These are phyloP conservation scores for Alternaria consortialis DNA, from an alignment of 2,329 filamentous ascomycete species.

Conservation along the genomic window DNA sequence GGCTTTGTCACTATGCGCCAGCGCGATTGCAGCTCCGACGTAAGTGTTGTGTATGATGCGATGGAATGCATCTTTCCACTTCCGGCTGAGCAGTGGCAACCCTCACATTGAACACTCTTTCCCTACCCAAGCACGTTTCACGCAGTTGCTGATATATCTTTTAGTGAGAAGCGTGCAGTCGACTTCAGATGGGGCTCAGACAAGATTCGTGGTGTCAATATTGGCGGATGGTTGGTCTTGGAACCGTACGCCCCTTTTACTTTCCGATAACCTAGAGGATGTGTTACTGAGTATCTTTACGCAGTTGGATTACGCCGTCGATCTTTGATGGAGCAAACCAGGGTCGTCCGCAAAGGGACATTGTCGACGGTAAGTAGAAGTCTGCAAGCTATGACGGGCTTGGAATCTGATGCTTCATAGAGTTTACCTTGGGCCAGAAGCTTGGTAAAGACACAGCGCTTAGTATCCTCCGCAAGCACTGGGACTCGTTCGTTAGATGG, in stretches of 20 bases:
- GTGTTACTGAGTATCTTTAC: conserved; percentile 1
- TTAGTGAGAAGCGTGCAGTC: conserved; percentile 46
- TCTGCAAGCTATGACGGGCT: neutral
- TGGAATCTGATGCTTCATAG: conserved; percentile 27
- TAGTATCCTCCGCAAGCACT: conserved; percentile 59
- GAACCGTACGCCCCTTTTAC: conserved; percentile 48
- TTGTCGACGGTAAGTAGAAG: conserved; percentile 51
- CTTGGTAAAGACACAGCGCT: conserved; percentile 58
- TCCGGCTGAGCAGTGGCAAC: neutral
- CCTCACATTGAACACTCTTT: neutral
- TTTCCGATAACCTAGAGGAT: neutral
- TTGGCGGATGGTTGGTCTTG: conserved; percentile 61
- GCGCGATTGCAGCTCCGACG: conserved; percentile 40
- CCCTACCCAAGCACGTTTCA: neutral
- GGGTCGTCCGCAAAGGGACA: conserved; percentile 38
- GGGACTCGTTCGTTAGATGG: conserved; percentile 60
- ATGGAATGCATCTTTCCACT: conserved; percentile 11
- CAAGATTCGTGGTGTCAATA: conserved; percentile 61
- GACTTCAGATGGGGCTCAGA: conserved; percentile 60
- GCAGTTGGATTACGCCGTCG: conserved; percentile 66
- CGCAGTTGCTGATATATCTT: conserved; percentile 20
- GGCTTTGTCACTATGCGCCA: conserved; percentile 33
- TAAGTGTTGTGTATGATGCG: conserved; percentile 31
- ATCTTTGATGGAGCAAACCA: conserved; percentile 55
- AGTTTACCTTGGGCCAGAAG: conserved; percentile 61